A percentile compares a stretch with the other conserved stretches of the same genome.
Conservation (phyloP, 2,329 filamentous ascomycete genomes). For the Paraphoma sp. region DNA sequence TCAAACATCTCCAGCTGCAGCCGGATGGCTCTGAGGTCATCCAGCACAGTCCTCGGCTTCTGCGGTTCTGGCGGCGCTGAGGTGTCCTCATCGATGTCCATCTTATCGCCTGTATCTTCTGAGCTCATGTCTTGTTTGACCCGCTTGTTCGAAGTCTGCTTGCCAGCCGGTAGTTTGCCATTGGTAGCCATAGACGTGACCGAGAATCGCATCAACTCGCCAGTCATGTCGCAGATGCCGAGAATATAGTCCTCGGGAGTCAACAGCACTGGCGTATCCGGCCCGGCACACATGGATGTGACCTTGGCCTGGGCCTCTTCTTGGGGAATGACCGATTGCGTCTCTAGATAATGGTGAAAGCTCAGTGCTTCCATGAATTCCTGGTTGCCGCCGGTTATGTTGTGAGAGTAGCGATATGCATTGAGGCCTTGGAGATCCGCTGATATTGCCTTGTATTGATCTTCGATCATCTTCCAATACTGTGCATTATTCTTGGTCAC, state of each 20-base stretch:
- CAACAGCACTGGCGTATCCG: slow-evolving; percentile 62
- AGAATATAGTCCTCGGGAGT: slow-evolving; percentile 87
- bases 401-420: slow-evolving; percentile 78
- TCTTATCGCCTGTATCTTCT: slow-evolving; percentile 33
- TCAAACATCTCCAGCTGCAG: slow-evolving; percentile 77
- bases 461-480: slow-evolving; percentile 73
- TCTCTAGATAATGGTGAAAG: slow-evolving; percentile 85
- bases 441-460: slow-evolving; percentile 71
- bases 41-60: slow-evolving; percentile 69
- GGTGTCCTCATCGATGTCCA: slow-evolving; percentile 45
- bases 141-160: slow-evolving; percentile 45
- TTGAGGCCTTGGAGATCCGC: slow-evolving; percentile 80
- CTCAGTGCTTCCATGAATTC: slow-evolving; percentile 93
- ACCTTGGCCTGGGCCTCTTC: slow-evolving; percentile 60
- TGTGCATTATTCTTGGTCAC: slow-evolving; percentile 74
- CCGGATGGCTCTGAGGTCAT: slow-evolving; percentile 80
- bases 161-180: slow-evolving; percentile 58
- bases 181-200: slow-evolving; percentile 85
- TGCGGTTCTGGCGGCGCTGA: slow-evolving; percentile 22
- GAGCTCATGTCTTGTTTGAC: slow-evolving; percentile 20
- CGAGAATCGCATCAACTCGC: slow-evolving; percentile 96
- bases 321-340: slow-evolving; percentile 75
- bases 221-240: slow-evolving; percentile 90
- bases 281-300: slow-evolving; percentile 45
- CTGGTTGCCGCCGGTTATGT: slow-evolving; percentile 82